Conservation (phyloP, 202 grass and related monocot genomes). For the Carex sylvatica region DNA sequence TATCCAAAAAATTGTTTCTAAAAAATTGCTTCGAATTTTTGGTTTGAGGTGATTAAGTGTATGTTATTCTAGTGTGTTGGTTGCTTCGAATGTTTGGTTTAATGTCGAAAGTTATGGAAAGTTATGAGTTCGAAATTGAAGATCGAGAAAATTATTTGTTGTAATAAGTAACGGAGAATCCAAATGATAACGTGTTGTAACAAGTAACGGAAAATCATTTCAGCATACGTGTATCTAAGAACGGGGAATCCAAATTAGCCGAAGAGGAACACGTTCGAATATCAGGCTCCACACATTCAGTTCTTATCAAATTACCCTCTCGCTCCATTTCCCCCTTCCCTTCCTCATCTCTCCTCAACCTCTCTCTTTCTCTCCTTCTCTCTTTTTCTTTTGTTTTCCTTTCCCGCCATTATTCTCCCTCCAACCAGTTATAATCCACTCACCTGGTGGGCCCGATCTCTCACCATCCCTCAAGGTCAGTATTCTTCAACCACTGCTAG, state of each 20-base stretch:
- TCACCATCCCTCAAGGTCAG: not conserved
- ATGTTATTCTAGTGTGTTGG: too few species aligned
- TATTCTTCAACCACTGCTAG: not conserved
- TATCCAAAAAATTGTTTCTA: too few species aligned
- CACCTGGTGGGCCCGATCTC: not conserved
- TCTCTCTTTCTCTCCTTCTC: not conserved
- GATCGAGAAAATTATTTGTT: too few species aligned
- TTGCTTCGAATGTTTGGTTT: too few species aligned
- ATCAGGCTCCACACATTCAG: constrained; percentile 30
- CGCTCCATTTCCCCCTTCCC: not conserved
- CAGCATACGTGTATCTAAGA: too few species aligned
- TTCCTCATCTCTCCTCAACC: constrained; percentile 3
- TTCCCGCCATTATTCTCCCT: not conserved
- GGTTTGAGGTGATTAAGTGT: too few species aligned
- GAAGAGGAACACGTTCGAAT: constrained; percentile 3
- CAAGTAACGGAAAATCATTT: too few species aligned
- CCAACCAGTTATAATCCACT: not conserved
- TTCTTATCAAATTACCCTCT: constrained; percentile 7
- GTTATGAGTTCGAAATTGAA: too few species aligned
- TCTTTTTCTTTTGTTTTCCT: not conserved
- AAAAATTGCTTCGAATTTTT: too few species aligned
- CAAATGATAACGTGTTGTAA: too few species aligned
- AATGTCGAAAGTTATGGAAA: too few species aligned
- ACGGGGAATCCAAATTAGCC: not conserved
- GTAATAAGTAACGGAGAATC: too few species aligned